These are phyloP conservation scores for Diaporthe batatas DNA, from an alignment of 2,329 filamentous ascomycete genomes.

Conservation along the genomic window DNA sequence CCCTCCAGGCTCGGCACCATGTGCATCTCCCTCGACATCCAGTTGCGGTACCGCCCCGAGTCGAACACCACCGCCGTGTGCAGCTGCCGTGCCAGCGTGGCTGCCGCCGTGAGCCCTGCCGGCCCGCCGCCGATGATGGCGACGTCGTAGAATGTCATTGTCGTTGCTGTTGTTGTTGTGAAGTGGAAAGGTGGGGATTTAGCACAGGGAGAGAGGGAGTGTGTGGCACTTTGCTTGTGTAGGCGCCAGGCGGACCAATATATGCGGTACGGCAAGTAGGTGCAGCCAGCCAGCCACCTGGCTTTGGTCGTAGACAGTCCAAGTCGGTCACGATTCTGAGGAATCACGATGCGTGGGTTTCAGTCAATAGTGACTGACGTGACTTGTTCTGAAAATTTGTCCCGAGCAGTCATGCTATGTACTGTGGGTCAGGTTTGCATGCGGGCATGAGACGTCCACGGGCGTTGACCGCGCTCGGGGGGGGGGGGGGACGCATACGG, in stretches of 20 bases:
- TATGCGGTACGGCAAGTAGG: too few relatives aligned
- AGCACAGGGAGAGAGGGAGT: too few relatives aligned
- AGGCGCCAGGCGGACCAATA: too few relatives aligned
- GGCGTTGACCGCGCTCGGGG: not conserved
- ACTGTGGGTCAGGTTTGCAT: conserved; percentile 11
- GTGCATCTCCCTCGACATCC: conserved; percentile 62
- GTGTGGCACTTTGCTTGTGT: not conserved
- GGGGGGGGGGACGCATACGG: not conserved
- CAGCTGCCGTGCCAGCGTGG: conserved; percentile 62
- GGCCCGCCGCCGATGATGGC: conserved; percentile 67
- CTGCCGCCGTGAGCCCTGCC: conserved; percentile 62
- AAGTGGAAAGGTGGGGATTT: not conserved
- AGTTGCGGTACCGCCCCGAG: conserved; percentile 64
- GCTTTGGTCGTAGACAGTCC: not conserved
- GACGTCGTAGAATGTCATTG: conserved; percentile 42
- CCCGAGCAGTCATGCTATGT: conserved; percentile 19
- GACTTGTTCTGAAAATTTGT: conserved; percentile 19
- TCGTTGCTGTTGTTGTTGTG: not conserved
- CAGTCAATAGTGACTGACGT: not conserved
- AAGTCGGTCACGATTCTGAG: not conserved
- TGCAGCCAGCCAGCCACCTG: not conserved
- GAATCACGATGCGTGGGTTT: not conserved
- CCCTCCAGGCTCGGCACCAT: conserved; percentile 57
- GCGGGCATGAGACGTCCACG: not conserved
- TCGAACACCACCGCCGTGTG: conserved; percentile 63